A percentile compares a stretch with the other conserved stretches of the same genome.
phyloP scores from a whole-genome alignment of 768 basidiomycete genomes.

The Psilocybe azurescens region DNA sequence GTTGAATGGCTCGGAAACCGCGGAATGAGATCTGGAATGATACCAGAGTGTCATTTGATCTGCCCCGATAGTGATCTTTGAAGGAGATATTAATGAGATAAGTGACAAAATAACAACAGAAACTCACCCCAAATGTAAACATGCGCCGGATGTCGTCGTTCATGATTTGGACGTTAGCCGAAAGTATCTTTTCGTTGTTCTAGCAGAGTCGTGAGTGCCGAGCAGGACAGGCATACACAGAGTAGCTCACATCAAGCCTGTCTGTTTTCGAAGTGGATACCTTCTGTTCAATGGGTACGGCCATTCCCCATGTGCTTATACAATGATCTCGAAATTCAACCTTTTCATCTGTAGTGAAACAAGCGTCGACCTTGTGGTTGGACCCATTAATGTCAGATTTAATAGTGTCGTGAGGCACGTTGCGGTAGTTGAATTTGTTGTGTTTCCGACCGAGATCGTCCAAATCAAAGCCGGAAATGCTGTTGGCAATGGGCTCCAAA shows the following conservation, averaged over 20 bases:
- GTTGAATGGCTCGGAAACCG: neutral
- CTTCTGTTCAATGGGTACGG: neutral
- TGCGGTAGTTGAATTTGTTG: no score
- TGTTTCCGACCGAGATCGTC: neutral
- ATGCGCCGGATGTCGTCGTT: slow-evolving; percentile 1
- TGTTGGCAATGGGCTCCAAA: neutral
- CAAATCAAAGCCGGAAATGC: neutral
- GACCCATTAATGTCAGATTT: neutral
- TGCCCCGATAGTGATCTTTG: neutral
- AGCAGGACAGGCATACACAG: no score
- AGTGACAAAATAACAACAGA: no score
- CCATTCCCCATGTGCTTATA: neutral
- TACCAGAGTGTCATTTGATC: neutral
- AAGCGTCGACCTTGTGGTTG: neutral
- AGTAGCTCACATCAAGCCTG: neutral
- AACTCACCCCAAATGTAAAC: neutral
- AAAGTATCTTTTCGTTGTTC: neutral
- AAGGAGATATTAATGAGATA: neutral
- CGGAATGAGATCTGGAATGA: slow-evolving; percentile 2
- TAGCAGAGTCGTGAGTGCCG: neutral
- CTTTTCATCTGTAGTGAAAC: neutral
- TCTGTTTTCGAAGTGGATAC: neutral
- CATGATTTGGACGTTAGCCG: slow-evolving; percentile 1
- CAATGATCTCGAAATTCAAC: no score
- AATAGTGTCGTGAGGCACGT: neutral